phyloP scores from a whole-genome alignment of 805 yeast species.

The Debaryomyces hansenii region DNA sequence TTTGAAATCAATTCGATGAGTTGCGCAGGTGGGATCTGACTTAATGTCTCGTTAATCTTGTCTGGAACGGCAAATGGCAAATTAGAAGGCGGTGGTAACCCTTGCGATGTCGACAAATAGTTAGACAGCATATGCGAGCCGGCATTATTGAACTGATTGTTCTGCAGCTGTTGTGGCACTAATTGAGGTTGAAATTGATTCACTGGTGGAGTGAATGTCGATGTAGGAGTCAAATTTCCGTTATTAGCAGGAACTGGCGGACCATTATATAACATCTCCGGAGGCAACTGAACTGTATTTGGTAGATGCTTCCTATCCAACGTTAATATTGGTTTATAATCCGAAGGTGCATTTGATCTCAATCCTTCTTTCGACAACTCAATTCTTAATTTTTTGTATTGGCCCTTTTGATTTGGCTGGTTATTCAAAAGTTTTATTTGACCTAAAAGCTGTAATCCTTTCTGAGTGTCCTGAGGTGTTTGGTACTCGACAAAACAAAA shows the following conservation, averaged over 20 bases:
- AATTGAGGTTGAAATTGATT: conserved; percentile 2
- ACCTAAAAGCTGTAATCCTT: conserved; percentile 45
- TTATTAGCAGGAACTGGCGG: conserved; percentile 10
- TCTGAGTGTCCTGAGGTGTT: conserved; percentile 50
- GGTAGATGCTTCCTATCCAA: conserved; percentile 52
- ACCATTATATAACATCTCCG: conserved; percentile 34
- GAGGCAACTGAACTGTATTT: conserved; percentile 56
- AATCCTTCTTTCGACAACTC: conserved; percentile 65
- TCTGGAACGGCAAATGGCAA: conserved; percentile 53
- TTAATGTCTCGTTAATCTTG: conserved; percentile 58
- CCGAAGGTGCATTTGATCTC: conserved; percentile 33
- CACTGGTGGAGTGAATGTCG: conserved; percentile 1
- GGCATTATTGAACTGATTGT: not conserved
- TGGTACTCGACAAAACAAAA: conserved; percentile 64
- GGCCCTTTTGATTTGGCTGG: conserved; percentile 34
- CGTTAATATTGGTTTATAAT: conserved; percentile 42
- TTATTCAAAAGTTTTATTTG: conserved; percentile 38
- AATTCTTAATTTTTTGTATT: conserved; percentile 47
- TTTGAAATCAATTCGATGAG: conserved; percentile 68
- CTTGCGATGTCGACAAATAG: conserved; percentile 52
- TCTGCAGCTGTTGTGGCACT: conserved; percentile 2
- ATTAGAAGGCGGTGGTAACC: conserved; percentile 49
- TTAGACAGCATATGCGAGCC: conserved; percentile 43
- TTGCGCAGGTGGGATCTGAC: conserved; percentile 68
- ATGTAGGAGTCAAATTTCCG: not conserved